A percentile compares a stretch with the other conserved stretches of the same genome.
Evolutionary conservation across 495 filamentous ascomycete species (phyloP).

Genomic region (Trichoderma gamsii): DNA sequence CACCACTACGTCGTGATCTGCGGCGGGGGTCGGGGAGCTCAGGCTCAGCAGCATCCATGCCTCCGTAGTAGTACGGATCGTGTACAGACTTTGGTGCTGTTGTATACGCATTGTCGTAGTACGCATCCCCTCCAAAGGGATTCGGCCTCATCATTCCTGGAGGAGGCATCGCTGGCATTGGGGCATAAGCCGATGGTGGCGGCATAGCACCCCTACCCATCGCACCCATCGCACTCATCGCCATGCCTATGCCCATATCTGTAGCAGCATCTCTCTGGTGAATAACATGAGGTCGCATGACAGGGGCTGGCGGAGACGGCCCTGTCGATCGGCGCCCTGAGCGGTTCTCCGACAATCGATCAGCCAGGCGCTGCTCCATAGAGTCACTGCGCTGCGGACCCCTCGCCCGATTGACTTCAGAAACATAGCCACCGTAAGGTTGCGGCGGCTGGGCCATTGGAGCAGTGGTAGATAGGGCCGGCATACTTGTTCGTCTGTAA

Average conservation of each 20-base stretch:
- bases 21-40: constrained; percentile 17
- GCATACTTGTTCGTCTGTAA: background rate
- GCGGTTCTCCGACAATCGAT: constrained; percentile 31
- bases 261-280: background rate
- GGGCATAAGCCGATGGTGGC: constrained; percentile 21
- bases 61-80: constrained; percentile 20
- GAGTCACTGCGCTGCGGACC: constrained; percentile 20
- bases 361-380: constrained; percentile 32
- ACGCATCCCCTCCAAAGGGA: background rate
- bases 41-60: constrained; percentile 19
- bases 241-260: constrained; percentile 23
- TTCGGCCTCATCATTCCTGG: constrained; percentile 27
- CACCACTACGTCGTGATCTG: background rate
- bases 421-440: constrained; percentile 5
- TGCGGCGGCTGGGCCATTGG: constrained; percentile 7
- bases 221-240: constrained; percentile 25
- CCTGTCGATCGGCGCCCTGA: constrained; percentile 23
- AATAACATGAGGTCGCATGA: constrained; percentile 19
- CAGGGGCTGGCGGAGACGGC: constrained; percentile 22
- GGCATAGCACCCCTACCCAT: constrained; percentile 23
- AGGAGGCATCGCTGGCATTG: constrained; percentile 33
- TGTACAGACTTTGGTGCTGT: constrained; percentile 9
- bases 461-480: constrained; percentile 1
- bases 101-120: constrained; percentile 26
- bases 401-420: constrained; percentile 14